Evolutionary conservation across 164 flowering plant species (phyloP), one percentile per base, ranked within the genome.

Genomic region (Sextonia rubra): DNA sequence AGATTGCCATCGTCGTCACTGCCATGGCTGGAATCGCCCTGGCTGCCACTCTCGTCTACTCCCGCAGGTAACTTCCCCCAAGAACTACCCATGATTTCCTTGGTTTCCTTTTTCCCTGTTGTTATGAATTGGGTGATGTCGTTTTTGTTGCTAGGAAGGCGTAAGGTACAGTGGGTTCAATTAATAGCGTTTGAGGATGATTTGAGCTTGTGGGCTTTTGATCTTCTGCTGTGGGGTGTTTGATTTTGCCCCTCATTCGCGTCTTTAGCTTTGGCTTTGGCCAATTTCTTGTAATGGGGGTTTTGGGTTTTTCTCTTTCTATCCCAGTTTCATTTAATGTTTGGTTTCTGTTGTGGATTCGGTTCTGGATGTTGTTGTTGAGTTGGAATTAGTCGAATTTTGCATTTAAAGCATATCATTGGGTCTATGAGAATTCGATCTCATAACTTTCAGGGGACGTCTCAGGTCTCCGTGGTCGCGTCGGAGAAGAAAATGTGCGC

Each of bases 381-480:
- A 52, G n/a, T 52, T 37, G 44, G 44, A 37, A 20, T 52, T 52
- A 52, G 20, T 20, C 14, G 58, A 52, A 52, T 5, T 52, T 52
- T 52, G n/a, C 58, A 18, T 52, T 20, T 52, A 52, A 52, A 20
- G 58, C 58, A 17, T 52, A 15, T 3, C n/a, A 52, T 4, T 52
- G 61, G 12, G 29, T 61, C 14, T 61, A 23, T 61, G 64, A 25
- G 64, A 61, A 61, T 61, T 25, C 3, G 12, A 47, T 22, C 48
- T 71, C 67, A 17, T 64, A 27, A 27, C 67, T 74, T 82, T 66
- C 88, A 93, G 98, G 79, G 81, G 85, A 48, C 86, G 80, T 67
- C 91, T 88, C 58, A 96, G 93, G 77, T 96, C 98, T 44, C 98
- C 99, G 58, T 96, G 99, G 99, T 96, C 97, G 18, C 90, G 97